Evolutionary conservation across 768 basidiomycete species (phyloP).

Genomic region (Chalciporus sphaerocephalus): DNA sequence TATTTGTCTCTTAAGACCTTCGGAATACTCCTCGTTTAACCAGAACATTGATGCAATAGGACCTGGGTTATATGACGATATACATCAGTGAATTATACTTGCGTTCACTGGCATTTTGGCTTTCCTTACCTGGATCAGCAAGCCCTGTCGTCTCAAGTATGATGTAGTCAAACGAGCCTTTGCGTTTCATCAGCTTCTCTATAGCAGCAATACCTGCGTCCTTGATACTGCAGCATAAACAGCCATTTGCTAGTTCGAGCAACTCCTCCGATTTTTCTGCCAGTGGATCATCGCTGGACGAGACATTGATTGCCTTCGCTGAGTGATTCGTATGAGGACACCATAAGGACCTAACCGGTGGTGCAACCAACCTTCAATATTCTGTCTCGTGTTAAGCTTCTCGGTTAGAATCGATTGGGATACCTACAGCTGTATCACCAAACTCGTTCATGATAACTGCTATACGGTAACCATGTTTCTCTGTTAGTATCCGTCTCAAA

Average conservation of each 20-base stretch:
- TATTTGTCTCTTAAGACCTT: constrained; percentile 65
- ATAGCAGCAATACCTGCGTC: constrained; percentile 92
- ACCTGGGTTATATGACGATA: constrained; percentile 38
- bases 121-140: constrained; percentile 78
- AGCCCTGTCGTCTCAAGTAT: constrained; percentile 93
- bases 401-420: constrained; percentile 4
- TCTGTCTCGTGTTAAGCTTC: constrained; percentile 42
- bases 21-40: constrained; percentile 78
- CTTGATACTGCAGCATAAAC: constrained; percentile 97
- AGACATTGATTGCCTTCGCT: constrained; percentile 86
- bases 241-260: constrained; percentile 92
- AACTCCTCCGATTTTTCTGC: constrained; percentile 75
- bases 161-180: constrained; percentile 91
- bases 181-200: constrained; percentile 82
- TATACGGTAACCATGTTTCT: constrained; percentile 90
- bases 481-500: constrained; percentile 85
- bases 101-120: neutral
- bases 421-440: constrained; percentile 83
- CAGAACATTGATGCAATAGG: constrained; percentile 85
- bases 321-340: constrained; percentile 6
- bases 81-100: neutral
- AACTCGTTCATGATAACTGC: constrained; percentile 99
- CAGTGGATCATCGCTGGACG: constrained; percentile 58
- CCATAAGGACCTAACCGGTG: neutral
- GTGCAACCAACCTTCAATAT: constrained; percentile 75